These are phyloP conservation scores for Neopestalotiopsis clavispora DNA, from an alignment of 2,329 filamentous ascomycete species.

Conservation along the genomic window DNA sequence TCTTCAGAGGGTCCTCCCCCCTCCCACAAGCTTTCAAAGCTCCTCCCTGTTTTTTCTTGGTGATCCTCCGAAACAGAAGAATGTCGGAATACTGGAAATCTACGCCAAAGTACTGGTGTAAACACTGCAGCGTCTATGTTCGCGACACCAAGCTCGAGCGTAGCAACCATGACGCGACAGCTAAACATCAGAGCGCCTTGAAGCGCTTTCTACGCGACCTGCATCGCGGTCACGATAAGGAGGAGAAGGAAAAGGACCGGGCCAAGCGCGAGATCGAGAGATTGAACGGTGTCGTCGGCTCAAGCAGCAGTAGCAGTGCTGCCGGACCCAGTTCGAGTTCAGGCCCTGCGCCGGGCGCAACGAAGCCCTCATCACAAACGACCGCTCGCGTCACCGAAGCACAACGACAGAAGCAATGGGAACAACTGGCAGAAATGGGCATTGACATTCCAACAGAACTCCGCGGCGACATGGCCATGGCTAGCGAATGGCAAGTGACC, in stretches of 20 bases:
- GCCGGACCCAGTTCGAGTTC: conserved; percentile 19
- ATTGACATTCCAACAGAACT: conserved; percentile 82
- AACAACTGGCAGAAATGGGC: conserved; percentile 86
- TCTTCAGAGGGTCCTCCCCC: not conserved
- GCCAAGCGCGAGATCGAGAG: conserved; percentile 86
- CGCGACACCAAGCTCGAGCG: conserved; percentile 92
- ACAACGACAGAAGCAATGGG: conserved; percentile 81
- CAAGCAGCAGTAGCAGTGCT: conserved; percentile 30
- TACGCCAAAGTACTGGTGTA: conserved; percentile 97
- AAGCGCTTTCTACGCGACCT: conserved; percentile 90
- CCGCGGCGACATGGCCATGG: conserved; percentile 81
- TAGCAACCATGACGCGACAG: conserved; percentile 86
- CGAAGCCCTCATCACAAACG: conserved; percentile 29
- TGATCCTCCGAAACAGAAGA: not conserved
- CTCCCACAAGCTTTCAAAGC: not conserved
- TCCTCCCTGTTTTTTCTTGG: not conserved
- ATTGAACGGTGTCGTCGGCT: conserved; percentile 76
- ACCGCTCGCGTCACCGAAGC: conserved; percentile 56
- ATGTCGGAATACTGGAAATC: conserved; percentile 99
- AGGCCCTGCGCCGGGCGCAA: conserved; percentile 22
- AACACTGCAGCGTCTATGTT: conserved; percentile 89
- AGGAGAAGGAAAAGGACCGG: conserved; percentile 79
- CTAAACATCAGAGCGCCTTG: conserved; percentile 81
- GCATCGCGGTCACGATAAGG: conserved; percentile 81
- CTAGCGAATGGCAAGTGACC: conserved; percentile 83